Conservation (phyloP, 257 asterid species). For the Phtheirospermum japonicum region DNA sequence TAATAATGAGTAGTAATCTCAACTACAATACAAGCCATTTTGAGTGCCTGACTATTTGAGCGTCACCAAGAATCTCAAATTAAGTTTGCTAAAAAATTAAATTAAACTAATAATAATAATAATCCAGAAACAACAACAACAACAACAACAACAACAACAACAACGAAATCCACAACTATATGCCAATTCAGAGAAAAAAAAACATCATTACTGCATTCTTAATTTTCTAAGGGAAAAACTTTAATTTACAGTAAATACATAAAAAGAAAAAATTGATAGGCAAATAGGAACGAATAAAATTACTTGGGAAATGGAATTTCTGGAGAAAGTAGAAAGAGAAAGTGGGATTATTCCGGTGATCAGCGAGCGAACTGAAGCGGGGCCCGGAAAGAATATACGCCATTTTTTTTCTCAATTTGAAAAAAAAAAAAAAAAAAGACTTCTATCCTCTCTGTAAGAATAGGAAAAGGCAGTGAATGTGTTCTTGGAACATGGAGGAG, state of each 20-base stretch:
- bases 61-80: background rate
- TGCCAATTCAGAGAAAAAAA: conserved; percentile 10
- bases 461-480: background rate
- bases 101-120: no score
- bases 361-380: conserved; percentile 31
- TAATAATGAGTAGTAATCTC: no score
- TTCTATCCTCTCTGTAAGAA: background rate
- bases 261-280: background rate
- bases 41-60: background rate
- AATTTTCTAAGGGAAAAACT: conserved; percentile 1
- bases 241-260: background rate
- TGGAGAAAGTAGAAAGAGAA: conserved; percentile 24
- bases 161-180: background rate
- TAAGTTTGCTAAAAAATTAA: background rate
- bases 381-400: conserved; percentile 31
- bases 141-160: no score
- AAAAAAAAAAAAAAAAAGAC: background rate
- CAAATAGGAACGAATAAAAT: conserved; percentile 1
- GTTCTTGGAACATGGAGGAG: conserved; percentile 7
- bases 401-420: conserved; percentile 17
- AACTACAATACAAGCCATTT: background rate
- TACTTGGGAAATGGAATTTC: conserved; percentile 33
- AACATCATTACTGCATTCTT: conserved; percentile 3
- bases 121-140: background rate
- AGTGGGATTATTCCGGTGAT: conserved; percentile 25